phyloP scores from a whole-genome alignment of 148 eudicot genomes.

The Silene uniflora region DNA sequence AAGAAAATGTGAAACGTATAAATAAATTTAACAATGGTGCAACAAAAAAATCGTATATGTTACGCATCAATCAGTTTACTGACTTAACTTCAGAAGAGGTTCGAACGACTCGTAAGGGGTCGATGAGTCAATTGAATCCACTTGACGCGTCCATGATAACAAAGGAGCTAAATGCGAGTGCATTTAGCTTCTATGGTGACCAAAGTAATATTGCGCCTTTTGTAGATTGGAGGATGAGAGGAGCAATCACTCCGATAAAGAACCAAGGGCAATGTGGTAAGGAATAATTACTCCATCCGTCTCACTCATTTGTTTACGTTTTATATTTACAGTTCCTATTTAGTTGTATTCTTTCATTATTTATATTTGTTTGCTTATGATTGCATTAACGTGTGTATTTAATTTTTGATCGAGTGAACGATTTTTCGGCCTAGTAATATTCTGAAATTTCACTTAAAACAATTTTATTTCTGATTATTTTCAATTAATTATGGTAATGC shows the following conservation, averaged over 20 bases:
- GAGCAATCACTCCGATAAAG: constrained; percentile 25
- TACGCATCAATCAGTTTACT: constrained; percentile 39
- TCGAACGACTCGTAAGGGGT: constrained; percentile 9
- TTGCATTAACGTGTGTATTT: too few relatives aligned
- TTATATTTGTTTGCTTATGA: too few relatives aligned
- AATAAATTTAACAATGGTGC: constrained; percentile 30
- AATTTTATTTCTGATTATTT: too few relatives aligned
- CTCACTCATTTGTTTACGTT: not conserved
- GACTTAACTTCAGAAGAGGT: constrained; percentile 45
- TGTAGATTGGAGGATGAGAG: constrained; percentile 19
- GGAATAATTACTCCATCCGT: not conserved
- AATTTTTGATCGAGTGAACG: too few relatives aligned
- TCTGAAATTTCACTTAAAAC: too few relatives aligned
- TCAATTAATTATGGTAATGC: too few relatives aligned
- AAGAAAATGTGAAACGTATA: constrained; percentile 34
- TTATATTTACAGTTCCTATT: too few relatives aligned
- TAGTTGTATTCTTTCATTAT: too few relatives aligned
- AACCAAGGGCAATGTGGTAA: constrained; percentile 25
- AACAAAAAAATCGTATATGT: constrained; percentile 34
- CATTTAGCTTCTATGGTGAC: not conserved
- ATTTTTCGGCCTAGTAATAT: too few relatives aligned
- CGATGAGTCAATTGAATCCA: not conserved
- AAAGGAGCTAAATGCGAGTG: not conserved
- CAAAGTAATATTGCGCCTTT: not conserved
- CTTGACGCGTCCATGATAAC: not conserved